phyloP scores from a whole-genome alignment of 768 basidiomycete genomes.

The Rubroboletus satanas region DNA sequence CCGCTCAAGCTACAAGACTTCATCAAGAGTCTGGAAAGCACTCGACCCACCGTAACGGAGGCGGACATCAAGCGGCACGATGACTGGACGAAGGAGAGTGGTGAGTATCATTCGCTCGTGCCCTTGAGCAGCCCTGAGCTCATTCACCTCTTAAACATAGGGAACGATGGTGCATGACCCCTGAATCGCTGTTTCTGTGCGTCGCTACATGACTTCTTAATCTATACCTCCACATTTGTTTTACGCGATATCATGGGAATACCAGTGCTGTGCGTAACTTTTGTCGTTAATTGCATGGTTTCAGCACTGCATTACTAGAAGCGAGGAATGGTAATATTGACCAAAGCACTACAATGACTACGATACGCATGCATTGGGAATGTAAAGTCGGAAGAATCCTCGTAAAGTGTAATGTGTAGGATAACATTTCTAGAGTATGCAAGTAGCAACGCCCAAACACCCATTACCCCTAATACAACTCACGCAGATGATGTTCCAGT shows the following conservation, averaged over 20 bases:
- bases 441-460: constrained; percentile 1
- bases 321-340: constrained; percentile 15
- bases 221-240: constrained; percentile 20
- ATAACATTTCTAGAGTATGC: constrained; percentile 21
- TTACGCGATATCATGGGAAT: constrained; percentile 10
- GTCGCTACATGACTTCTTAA: constrained; percentile 6
- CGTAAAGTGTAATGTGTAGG: constrained; percentile 9
- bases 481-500: background rate
- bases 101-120: constrained; percentile 37
- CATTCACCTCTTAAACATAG: constrained; percentile 6
- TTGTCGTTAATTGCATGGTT: background rate
- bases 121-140: background rate
- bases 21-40: constrained; percentile 69
- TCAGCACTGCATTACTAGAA: constrained; percentile 1
- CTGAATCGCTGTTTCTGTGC: background rate
- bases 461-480: background rate
- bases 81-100: constrained; percentile 81
- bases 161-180: constrained; percentile 32
- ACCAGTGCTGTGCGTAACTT: constrained; percentile 5
- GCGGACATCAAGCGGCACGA: constrained; percentile 83
- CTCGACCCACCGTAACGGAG: constrained; percentile 84
- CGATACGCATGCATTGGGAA: constrained; percentile 13
- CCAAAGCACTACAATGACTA: constrained; percentile 19
- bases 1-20: constrained; percentile 76
- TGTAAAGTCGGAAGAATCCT: constrained; percentile 2